A percentile compares a stretch with the other conserved stretches of the same genome.
Conservation (phyloP, 2,329 filamentous ascomycete genomes). For the Bipolaris zeicola region DNA sequence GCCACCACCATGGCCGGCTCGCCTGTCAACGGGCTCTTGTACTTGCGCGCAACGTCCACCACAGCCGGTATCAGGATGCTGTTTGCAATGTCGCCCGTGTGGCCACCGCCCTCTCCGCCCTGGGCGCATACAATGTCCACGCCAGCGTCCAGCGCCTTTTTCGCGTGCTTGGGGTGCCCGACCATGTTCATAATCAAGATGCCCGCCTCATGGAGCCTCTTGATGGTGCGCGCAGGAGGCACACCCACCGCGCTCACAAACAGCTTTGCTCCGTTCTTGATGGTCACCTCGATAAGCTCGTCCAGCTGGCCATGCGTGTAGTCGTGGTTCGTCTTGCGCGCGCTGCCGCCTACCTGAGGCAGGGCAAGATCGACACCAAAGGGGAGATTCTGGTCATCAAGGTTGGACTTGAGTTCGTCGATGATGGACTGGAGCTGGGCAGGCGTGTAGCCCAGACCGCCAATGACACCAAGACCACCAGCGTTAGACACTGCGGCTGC, state of each 20-base stretch:
- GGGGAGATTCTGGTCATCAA: conserved; percentile 70
- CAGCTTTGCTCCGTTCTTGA: conserved; percentile 79
- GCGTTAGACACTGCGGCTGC: conserved; percentile 69
- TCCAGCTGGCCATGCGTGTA: conserved; percentile 90
- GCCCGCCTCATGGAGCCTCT: conserved; percentile 75
- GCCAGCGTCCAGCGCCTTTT: conserved; percentile 83
- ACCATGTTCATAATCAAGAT: conserved; percentile 98
- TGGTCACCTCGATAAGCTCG: conserved; percentile 83
- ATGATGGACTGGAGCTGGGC: conserved; percentile 78
- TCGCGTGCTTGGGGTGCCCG: conserved; percentile 86
- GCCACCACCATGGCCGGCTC: conserved; percentile 79
- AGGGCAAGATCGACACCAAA: conserved; percentile 93
- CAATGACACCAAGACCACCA: conserved; percentile 73
- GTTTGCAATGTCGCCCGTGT: conserved; percentile 86
- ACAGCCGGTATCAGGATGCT: conserved; percentile 87
- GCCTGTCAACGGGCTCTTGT: conserved; percentile 73
- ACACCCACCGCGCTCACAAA: conserved; percentile 91
- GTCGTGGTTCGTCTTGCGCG: conserved; percentile 91
- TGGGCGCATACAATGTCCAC: conserved; percentile 93
- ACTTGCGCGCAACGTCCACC: conserved; percentile 78
- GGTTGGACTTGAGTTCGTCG: conserved; percentile 79
- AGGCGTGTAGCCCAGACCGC: conserved; percentile 58
- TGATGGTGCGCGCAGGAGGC: conserved; percentile 74
- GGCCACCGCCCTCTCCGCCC: conserved; percentile 90
- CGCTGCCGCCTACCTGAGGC: conserved; percentile 82